These are phyloP conservation scores for Isabelozyma heimii DNA, from an alignment of 805 yeast genomes.

Conservation along the genomic window DNA sequence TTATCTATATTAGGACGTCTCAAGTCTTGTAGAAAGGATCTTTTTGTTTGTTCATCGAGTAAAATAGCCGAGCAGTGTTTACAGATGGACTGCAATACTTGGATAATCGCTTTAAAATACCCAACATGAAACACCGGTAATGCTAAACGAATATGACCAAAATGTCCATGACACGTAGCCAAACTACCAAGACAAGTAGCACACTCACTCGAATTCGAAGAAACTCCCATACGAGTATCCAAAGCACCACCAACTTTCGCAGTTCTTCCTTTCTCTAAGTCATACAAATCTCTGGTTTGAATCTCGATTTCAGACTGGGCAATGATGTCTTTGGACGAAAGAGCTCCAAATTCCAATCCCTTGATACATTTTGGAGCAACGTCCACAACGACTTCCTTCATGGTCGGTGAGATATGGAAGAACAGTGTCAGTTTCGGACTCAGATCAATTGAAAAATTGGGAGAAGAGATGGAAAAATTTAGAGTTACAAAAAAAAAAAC, in stretches of 20 bases:
- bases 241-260: constrained; percentile 85
- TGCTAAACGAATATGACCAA: constrained; percentile 91
- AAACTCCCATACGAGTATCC: constrained; percentile 91
- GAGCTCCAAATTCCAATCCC: constrained; percentile 88
- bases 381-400: constrained; percentile 61
- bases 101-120: constrained; percentile 87
- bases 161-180: constrained; percentile 97
- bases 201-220: constrained; percentile 83
- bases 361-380: constrained; percentile 86
- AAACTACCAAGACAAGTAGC: constrained; percentile 87
- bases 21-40: constrained; percentile 71
- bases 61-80: constrained; percentile 81
- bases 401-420: constrained; percentile 7
- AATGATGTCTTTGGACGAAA: constrained; percentile 86
- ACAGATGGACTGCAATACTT: constrained; percentile 86
- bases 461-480: not conserved
- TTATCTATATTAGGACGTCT: constrained; percentile 89
- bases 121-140: constrained; percentile 98
- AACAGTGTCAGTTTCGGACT: too few relatives aligned
- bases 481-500: not conserved
- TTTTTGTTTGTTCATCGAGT: constrained; percentile 67
- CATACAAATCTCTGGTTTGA: constrained; percentile 85
- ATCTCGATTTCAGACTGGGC: constrained; percentile 95
- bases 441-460: not conserved
- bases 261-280: constrained; percentile 83